These are phyloP conservation scores for Coemansia sp. DNA, from an alignment of 192 early-diverging fungal species.

Conservation along the genomic window DNA sequence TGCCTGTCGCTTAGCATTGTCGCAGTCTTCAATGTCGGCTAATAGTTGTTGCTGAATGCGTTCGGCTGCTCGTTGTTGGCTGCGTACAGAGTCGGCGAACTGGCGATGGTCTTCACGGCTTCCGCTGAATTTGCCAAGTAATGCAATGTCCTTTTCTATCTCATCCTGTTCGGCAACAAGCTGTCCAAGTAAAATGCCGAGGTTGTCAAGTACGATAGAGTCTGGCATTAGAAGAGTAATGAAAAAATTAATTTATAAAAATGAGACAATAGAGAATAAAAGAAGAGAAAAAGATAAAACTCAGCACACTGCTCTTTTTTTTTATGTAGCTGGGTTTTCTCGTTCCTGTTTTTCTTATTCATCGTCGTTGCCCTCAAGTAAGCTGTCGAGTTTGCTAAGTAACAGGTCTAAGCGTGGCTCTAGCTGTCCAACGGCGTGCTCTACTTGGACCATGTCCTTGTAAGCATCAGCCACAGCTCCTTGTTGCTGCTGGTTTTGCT, in stretches of 20 bases:
- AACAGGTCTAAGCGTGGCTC: conserved; percentile 40
- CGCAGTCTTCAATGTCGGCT: conserved; percentile 10
- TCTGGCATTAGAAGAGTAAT: neutral
- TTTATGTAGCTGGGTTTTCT: neutral
- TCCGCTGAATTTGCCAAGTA: conserved; percentile 43
- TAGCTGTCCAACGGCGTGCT: conserved; percentile 29
- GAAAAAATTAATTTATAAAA: conserved; percentile 7
- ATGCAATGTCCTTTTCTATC: conserved; percentile 27
- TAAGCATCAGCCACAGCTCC: conserved; percentile 31
- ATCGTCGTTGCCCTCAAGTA: conserved; percentile 23
- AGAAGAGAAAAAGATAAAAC: conserved; percentile 2
- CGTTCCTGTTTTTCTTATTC: neutral
- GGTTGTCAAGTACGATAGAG: conserved; percentile 6
- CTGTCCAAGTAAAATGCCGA: conserved; percentile 15
- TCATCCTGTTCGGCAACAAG: conserved; percentile 38
- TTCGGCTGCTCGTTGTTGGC: conserved; percentile 46
- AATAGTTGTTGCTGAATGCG: conserved; percentile 31
- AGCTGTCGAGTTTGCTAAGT: conserved; percentile 32
- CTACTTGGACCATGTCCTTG: conserved; percentile 32
- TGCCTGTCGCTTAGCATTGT: neutral
- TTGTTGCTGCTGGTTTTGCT: neutral
- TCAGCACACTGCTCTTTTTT: neutral
- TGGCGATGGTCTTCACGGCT: conserved; percentile 37
- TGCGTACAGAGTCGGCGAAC: conserved; percentile 47
- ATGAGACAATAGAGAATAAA: neutral